Conservation (phyloP, 768 basidiomycete species). For the Suillus subalutaceus region DNA sequence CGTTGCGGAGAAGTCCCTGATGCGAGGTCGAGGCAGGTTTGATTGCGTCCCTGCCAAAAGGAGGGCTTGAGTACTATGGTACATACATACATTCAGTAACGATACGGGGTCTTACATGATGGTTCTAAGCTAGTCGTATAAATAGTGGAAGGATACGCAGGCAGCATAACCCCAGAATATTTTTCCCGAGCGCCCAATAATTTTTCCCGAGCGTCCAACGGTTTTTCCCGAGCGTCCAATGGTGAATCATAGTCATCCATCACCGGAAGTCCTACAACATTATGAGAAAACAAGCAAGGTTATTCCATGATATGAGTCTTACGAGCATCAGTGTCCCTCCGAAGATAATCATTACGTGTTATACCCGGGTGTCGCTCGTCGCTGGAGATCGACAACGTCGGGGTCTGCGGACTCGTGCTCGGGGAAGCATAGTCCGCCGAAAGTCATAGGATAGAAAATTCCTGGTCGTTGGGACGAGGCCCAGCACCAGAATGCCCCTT, state of each 20-base stretch:
- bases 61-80: conserved; percentile 66
- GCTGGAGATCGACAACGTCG: conserved; percentile 47
- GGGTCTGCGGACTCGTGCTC: conserved; percentile 45
- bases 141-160: conserved; percentile 34
- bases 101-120: conserved; percentile 75
- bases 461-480: conserved; percentile 57
- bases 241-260: conserved; percentile 35
- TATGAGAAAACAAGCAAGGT: conserved; percentile 8
- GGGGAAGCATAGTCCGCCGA: conserved; percentile 48
- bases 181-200: conserved; percentile 28
- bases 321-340: conserved; percentile 30
- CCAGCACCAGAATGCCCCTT: conserved; percentile 81
- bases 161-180: conserved; percentile 33
- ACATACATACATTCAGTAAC: conserved; percentile 69
- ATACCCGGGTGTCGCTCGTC: conserved; percentile 39
- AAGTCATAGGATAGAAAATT: conserved; percentile 53
- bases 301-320: conserved; percentile 6
- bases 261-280: conserved; percentile 29
- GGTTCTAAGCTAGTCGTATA: conserved; percentile 58
- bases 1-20: conserved; percentile 29
- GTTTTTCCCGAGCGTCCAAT: conserved; percentile 29
- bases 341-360: conserved; percentile 24
- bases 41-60: conserved; percentile 50
- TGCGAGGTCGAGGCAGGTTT: conserved; percentile 31
- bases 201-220: conserved; percentile 28